These are phyloP conservation scores for Pseudonitzschia multiseries DNA, from an alignment of 108 stramenopile species.

Conservation along the genomic window DNA sequence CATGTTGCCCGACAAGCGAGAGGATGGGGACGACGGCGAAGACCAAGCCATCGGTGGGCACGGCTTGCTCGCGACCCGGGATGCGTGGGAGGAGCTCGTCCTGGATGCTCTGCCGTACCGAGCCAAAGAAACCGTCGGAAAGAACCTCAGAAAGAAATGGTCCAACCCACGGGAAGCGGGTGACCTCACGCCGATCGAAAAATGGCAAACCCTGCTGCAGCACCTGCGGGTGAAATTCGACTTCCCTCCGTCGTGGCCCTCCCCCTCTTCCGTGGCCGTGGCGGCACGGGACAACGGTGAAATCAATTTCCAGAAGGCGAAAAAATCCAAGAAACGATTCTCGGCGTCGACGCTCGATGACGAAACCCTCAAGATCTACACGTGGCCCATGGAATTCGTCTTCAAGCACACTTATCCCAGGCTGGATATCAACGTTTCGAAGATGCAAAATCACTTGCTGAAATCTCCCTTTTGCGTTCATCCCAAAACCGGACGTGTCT, in stretches of 20 bases:
- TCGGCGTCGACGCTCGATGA: conserved; percentile 9
- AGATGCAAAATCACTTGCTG: conserved; percentile 98
- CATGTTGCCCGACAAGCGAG: conserved; percentile 49
- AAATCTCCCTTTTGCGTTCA: conserved; percentile 99
- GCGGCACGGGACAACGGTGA: conserved; percentile 4
- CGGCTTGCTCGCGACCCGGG: conserved; percentile 72
- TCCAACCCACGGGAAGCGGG: conserved; percentile 22
- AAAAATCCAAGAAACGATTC: conserved; percentile 30
- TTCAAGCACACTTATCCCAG: conserved; percentile 94
- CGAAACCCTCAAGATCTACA: conserved; percentile 37
- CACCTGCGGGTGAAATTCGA: conserved; percentile 53
- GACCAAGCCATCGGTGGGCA: conserved; percentile 57
- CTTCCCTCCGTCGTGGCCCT: conserved; percentile 4
- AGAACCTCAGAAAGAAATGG: conserved; percentile 64
- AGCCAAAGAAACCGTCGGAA: conserved; percentile 43
- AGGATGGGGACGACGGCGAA: background rate
- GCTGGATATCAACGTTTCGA: conserved; percentile 99
- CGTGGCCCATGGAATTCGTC: conserved; percentile 91
- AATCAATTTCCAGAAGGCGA: background rate
- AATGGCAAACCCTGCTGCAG: conserved; percentile 81
- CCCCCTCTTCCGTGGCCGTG: background rate
- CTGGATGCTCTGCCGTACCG: conserved; percentile 85
- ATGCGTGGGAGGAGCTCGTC: conserved; percentile 72
- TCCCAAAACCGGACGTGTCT: conserved; percentile 98
- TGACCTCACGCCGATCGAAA: conserved; percentile 60